Evolutionary conservation across 768 basidiomycete genomes (phyloP), one percentile per base, ranked within the genome.

Genomic region (Calocybe indica): DNA sequence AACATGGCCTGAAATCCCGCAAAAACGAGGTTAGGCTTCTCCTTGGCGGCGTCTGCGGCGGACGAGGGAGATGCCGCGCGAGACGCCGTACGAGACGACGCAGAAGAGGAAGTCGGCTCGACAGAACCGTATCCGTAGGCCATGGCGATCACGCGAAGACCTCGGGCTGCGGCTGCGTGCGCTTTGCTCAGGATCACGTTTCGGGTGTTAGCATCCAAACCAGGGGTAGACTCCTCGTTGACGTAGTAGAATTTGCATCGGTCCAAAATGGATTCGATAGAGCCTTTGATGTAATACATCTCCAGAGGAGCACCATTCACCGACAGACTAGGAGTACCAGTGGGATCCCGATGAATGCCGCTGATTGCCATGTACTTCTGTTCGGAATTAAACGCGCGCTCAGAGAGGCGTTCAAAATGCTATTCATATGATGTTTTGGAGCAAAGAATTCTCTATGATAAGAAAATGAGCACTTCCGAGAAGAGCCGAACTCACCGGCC

Each of bases 1-100:
- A 87, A 71, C 92, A 97, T 98, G 8, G 90, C 92, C 61, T 90
- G 86, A 67, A 93, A 95, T 1, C 95, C 95, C 3, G 79, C 88
- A 61, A 98, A 97, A 6, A 94, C 76, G 6, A 98, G 72, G 56
- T 83, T 86, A 61, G 57, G 70, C 67, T 61, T 64, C 51, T 62
- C 71, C 58, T 40, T 47, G 5, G 31, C n/a, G 50, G 48, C 33
- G 62, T 36, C 36, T 46, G 48, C 5, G 46, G 40, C 6, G 56
- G 47, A 22, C 15, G 43, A 52, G 31, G 56, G 68, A 36, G 64
- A 65, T 12, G 57, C 46, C n/a, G 55, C 49, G 45, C 62, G 59
- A 0, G 68, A 68, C 15, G 61, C 47, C 2, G 30, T 61, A 31
- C 54, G 64, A 30, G 55, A 63, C n/a, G 58, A 62, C 22, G 64